Conservation (phyloP, 2,329 filamentous ascomycete species). For the Cercospora citrullina region DNA sequence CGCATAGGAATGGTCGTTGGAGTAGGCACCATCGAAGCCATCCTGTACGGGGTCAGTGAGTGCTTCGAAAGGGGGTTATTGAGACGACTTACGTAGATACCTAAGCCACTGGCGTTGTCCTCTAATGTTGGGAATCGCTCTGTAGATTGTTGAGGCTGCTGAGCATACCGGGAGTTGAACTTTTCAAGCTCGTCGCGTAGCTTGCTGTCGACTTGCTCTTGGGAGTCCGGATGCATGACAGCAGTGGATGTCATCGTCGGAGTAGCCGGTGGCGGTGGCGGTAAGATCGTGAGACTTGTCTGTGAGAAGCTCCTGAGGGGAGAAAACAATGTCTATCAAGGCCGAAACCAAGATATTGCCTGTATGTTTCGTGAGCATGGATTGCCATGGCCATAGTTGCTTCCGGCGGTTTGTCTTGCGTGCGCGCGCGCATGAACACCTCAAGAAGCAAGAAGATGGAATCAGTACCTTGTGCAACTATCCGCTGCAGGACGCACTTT, state of each 20-base stretch:
- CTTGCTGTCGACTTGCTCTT: conserved; percentile 36
- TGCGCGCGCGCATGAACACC: conserved; percentile 31
- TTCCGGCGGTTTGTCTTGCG: conserved; percentile 35
- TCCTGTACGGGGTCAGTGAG: conserved; percentile 32
- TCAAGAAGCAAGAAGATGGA: conserved; percentile 18
- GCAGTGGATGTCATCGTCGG: conserved; percentile 33
- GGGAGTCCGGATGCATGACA: conserved; percentile 29
- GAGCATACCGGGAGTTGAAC: conserved; percentile 42
- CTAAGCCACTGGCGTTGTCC: conserved; percentile 38
- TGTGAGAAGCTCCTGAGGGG: conserved; percentile 18
- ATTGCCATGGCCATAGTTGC: conserved; percentile 30
- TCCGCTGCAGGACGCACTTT: conserved; percentile 35
- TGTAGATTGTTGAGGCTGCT: conserved; percentile 29
- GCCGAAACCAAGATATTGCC: conserved; percentile 23
- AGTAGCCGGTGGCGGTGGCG: conserved; percentile 19
- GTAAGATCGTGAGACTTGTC: conserved; percentile 27
- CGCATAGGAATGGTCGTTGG: conserved; percentile 30
- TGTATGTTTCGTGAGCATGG: conserved; percentile 41
- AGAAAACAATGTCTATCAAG: conserved; percentile 22
- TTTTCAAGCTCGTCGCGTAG: conserved; percentile 44
- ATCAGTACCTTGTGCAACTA: conserved; percentile 36
- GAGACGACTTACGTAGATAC: conserved; percentile 34
- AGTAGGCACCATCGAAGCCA: conserved; percentile 31
- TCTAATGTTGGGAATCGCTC: conserved; percentile 37
- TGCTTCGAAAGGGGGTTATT: conserved; percentile 1